These are phyloP conservation scores for Croton setiger DNA, from an alignment of 441 rosid species.

Conservation along the genomic window DNA sequence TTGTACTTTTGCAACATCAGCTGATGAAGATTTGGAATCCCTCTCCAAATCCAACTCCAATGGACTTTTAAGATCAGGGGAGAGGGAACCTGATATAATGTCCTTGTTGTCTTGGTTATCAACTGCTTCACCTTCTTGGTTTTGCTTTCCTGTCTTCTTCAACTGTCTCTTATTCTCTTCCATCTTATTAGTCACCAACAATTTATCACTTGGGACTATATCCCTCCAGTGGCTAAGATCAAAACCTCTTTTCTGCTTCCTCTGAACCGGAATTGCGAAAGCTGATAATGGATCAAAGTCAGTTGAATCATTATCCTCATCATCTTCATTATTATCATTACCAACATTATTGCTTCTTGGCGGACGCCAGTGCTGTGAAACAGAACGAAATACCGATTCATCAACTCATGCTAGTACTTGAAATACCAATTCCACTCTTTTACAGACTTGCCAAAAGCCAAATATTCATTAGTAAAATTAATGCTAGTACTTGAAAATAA, in stretches of 20 bases:
- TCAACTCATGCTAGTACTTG: constrained; percentile 1
- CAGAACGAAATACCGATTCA: constrained; percentile 23
- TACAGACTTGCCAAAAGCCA: not conserved
- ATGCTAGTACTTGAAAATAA: not conserved
- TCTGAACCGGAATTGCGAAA: constrained; percentile 65
- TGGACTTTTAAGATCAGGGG: constrained; percentile 24
- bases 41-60: constrained; percentile 33
- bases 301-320: constrained; percentile 31
- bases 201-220: constrained; percentile 30
- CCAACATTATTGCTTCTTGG: constrained; percentile 20
- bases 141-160: constrained; percentile 24
- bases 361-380: constrained; percentile 65
- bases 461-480: not conserved
- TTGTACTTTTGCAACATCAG: constrained; percentile 21
- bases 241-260: constrained; percentile 64
- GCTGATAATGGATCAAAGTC: constrained; percentile 39
- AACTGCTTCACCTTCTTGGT: constrained; percentile 20
- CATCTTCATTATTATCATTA: constrained; percentile 22
- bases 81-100: constrained; percentile 11
- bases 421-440: not conserved
- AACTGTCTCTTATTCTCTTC: constrained; percentile 17
- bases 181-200: constrained; percentile 19
- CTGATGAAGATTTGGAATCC: constrained; percentile 17
- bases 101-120: constrained; percentile 15
- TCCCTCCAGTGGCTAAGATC: constrained; percentile 58